A percentile compares a stretch with the other conserved stretches of the same genome.
These are phyloP conservation scores for Plasmopara muralis DNA, from an alignment of 352 stramenopile genomes.

Conservation along the genomic window DNA sequence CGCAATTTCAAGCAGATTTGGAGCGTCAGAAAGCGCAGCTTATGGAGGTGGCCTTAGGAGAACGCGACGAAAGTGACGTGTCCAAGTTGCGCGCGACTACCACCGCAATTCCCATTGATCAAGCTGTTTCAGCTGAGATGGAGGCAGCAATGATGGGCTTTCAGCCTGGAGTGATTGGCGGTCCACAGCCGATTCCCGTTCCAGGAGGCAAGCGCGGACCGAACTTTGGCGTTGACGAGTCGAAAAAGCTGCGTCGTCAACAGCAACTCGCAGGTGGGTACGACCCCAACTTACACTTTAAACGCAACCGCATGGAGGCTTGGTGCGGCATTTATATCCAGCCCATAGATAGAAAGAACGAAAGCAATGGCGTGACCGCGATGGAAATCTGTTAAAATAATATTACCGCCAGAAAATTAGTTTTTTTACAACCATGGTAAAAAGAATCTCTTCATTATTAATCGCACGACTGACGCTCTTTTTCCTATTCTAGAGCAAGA, in stretches of 20 bases:
- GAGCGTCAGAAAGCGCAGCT: constrained; percentile 77
- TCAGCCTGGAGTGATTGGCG: constrained; percentile 63
- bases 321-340: constrained; percentile 75
- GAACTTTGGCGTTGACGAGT: constrained; percentile 72
- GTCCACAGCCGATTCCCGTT: constrained; percentile 68
- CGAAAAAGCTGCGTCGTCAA: constrained; percentile 69
- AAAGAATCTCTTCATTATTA: too few relatives aligned
- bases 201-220: constrained; percentile 72
- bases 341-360: constrained; percentile 30
- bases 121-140: constrained; percentile 83
- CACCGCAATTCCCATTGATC: constrained; percentile 78
- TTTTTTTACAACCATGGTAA: too few relatives aligned
- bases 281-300: constrained; percentile 69
- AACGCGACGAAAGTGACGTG: constrained; percentile 76
- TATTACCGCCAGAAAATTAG: too few relatives aligned
- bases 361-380: constrained; percentile 18
- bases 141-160: constrained; percentile 86
- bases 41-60: constrained; percentile 79
- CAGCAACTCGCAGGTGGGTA: constrained; percentile 78
- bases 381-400: constrained; percentile 50
- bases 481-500: too few relatives aligned
- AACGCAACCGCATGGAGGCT: constrained; percentile 71
- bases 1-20: constrained; percentile 74
- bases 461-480: too few relatives aligned
- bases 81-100: constrained; percentile 65